Evolutionary conservation across 2,329 filamentous ascomycete species (phyloP).

Genomic region (Colletotrichum sp.): DNA sequence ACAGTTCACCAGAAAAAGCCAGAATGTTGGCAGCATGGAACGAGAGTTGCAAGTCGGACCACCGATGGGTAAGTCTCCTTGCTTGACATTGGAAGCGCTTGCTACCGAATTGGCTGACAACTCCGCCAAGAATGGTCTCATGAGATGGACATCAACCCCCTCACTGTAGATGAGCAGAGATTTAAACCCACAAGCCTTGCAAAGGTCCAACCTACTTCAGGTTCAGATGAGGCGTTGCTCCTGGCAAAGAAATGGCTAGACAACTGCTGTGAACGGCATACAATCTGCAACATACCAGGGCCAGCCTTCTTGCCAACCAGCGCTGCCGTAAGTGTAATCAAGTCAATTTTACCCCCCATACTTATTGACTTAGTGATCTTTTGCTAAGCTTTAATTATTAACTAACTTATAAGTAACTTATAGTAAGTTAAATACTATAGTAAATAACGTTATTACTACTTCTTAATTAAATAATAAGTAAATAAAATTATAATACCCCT

Average conservation of each 20-base stretch:
- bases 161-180: not conserved
- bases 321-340: no score
- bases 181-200: fast-evolving
- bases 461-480: no score
- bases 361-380: no score
- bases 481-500: no score
- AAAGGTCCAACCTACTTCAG: not conserved
- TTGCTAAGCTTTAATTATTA: no score
- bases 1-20: not conserved
- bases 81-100: fast-evolving
- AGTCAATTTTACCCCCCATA: no score
- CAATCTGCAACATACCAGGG: fast-evolving
- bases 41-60: not conserved
- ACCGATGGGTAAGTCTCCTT: not conserved
- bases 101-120: fast-evolving
- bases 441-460: no score
- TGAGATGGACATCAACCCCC: not conserved
- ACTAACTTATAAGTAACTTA: no score
- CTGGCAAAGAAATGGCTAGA: not conserved
- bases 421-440: no score
- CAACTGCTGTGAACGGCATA: not conserved
- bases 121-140: not conserved
- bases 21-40: not conserved
- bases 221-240: not conserved
- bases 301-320: fast-evolving